Conservation (phyloP, 345 rosid species). For the Eucalyptus lansdowneana region DNA sequence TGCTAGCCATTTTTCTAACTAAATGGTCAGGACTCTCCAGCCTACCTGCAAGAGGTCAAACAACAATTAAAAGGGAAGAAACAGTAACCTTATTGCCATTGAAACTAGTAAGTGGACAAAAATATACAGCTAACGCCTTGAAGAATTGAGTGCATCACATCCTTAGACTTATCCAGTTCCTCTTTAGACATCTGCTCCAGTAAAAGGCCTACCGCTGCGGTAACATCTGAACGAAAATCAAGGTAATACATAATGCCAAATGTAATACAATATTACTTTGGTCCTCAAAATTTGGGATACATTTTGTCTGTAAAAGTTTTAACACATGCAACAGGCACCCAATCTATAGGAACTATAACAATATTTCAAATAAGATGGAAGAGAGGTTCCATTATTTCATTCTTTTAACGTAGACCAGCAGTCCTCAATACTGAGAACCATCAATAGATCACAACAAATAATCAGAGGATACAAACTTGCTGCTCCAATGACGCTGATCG, state of each 20-base stretch:
- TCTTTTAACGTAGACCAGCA: neutral
- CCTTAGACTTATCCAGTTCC: conserved; percentile 64
- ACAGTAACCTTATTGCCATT: conserved; percentile 1
- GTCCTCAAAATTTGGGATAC: neutral
- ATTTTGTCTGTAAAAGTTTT: neutral
- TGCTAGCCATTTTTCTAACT: conserved; percentile 82
- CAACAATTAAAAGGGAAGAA: neutral
- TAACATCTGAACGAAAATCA: conserved; percentile 37
- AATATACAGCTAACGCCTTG: conserved; percentile 86
- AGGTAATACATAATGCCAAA: neutral
- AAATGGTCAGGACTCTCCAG: conserved; percentile 73
- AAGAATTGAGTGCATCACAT: conserved; percentile 77
- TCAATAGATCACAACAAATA: neutral
- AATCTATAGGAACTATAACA: neutral
- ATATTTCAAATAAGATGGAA: neutral
- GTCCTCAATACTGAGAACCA: neutral
- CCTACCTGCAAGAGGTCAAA: conserved; percentile 55
- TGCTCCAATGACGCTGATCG: conserved; percentile 72
- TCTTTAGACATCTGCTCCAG: conserved; percentile 81
- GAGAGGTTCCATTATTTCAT: neutral
- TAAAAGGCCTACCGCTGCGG: conserved; percentile 84
- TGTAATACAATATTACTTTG: neutral
- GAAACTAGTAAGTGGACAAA: conserved; percentile 1
- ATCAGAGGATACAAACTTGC: conserved; percentile 88
- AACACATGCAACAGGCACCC: neutral